Conservation (phyloP, 208 protist genomes). For the Leishmania tarentolae region DNA sequence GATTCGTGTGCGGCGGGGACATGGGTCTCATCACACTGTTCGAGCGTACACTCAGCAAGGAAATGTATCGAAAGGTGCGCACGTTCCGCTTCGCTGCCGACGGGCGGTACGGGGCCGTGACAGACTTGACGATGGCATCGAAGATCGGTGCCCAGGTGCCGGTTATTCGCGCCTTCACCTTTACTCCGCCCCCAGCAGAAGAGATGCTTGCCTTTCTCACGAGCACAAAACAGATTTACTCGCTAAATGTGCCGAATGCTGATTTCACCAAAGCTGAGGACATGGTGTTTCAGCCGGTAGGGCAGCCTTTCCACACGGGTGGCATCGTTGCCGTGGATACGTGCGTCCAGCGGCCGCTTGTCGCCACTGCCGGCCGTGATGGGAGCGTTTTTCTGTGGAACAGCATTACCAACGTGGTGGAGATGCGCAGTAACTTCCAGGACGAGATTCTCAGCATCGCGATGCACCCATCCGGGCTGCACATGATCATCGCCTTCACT, state of each 20-base stretch:
- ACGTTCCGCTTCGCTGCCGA: constrained; percentile 90
- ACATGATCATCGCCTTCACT: constrained; percentile 94
- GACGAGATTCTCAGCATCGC: constrained; percentile 93
- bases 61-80: constrained; percentile 94
- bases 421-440: constrained; percentile 92
- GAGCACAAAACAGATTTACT: constrained; percentile 93
- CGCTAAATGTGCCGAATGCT: constrained; percentile 92
- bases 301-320: constrained; percentile 91
- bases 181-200: constrained; percentile 88
- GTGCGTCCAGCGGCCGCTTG: constrained; percentile 94
- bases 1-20: constrained; percentile 95
- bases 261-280: constrained; percentile 95
- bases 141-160: constrained; percentile 52
- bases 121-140: constrained; percentile 22
- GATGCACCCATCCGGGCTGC: constrained; percentile 95
- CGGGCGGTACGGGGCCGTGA: constrained; percentile 31
- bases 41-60: constrained; percentile 91
- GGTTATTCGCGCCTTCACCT: constrained; percentile 81
- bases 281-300: constrained; percentile 89
- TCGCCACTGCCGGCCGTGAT: constrained; percentile 94
- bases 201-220: constrained; percentile 92
- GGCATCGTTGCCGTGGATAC: constrained; percentile 92
- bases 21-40: constrained; percentile 94
- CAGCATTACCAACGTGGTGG: constrained; percentile 93
- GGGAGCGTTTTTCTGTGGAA: constrained; percentile 96